Evolutionary conservation across 2,329 filamentous ascomycete genomes (phyloP).

Genomic region (Fusarium brevicatenulatum): DNA sequence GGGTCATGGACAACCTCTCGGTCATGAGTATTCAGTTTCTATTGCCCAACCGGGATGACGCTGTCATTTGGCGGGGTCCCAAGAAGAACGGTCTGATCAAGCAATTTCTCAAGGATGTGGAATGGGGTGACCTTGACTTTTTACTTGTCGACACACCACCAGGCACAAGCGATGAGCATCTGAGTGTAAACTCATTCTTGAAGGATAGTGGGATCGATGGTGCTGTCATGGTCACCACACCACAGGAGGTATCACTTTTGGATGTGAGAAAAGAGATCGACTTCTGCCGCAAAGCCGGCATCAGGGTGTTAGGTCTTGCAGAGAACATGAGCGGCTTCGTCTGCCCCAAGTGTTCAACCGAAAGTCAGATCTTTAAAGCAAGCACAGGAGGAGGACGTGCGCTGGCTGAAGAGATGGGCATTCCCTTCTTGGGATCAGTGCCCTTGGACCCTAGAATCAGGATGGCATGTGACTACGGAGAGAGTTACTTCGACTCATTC

Average conservation of each 20-base stretch:
- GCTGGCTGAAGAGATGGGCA: conserved; percentile 84
- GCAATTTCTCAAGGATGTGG: conserved; percentile 96
- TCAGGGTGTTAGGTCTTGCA: conserved; percentile 86
- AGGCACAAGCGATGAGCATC: conserved; percentile 93
- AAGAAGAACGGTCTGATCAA: conserved; percentile 99
- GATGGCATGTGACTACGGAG: conserved; percentile 96
- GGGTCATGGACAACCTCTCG: conserved; percentile 91
- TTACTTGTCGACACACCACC: conserved; percentile 95
- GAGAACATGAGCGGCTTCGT: conserved; percentile 99
- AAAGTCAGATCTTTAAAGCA: conserved; percentile 86
- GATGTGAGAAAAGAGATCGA: conserved; percentile 98
- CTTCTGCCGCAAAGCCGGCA: conserved; percentile 95
- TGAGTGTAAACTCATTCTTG: conserved; percentile 91
- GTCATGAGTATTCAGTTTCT: conserved; percentile 99
- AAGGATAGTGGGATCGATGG: conserved; percentile 93
- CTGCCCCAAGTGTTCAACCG: conserved; percentile 87
- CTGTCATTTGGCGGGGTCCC: conserved; percentile 95
- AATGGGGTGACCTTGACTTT: conserved; percentile 96
- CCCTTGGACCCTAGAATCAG: conserved; percentile 93
- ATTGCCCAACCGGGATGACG: conserved; percentile 92
- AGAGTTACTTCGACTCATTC: conserved; percentile 95
- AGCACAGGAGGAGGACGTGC: conserved; percentile 87
- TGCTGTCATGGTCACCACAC: conserved; percentile 91
- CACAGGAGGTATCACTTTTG: conserved; percentile 90
- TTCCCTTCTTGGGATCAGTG: conserved; percentile 89